phyloP scores from a whole-genome alignment of 768 basidiomycete species.

The Mycena pura region DNA sequence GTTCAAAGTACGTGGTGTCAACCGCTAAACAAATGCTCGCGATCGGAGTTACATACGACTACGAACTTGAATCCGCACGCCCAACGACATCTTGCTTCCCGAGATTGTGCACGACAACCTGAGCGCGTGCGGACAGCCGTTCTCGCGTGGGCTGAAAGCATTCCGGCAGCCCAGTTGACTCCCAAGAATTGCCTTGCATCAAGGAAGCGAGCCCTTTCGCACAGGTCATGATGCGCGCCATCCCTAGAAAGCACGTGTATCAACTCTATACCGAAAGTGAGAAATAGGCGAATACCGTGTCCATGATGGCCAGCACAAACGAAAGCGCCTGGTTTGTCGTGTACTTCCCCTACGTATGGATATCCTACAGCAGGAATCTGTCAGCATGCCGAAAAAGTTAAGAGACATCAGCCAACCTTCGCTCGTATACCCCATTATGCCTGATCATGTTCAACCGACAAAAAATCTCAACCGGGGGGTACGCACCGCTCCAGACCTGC shows the following conservation, averaged over 20 bases:
- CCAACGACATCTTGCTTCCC: conserved; percentile 16
- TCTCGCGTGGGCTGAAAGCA: conserved; percentile 36
- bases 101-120: conserved; percentile 16
- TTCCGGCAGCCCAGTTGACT: conserved; percentile 36
- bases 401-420: neutral
- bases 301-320: conserved; percentile 37
- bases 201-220: conserved; percentile 34
- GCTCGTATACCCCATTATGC: conserved; percentile 33
- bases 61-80: too few species aligned
- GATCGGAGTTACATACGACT: too few species aligned
- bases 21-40: too few species aligned
- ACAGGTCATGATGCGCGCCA: conserved; percentile 31
- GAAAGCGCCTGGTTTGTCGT: conserved; percentile 37
- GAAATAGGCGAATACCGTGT: conserved; percentile 28
- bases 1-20: too few species aligned
- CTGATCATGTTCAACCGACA: too few species aligned
- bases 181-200: conserved; percentile 34
- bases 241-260: conserved; percentile 4
- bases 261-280: neutral
- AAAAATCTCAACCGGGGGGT: neutral
- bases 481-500: conserved; percentile 23
- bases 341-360: conserved; percentile 37
- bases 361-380: conserved; percentile 8
- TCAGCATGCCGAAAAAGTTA: neutral
- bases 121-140: conserved; percentile 20